A percentile compares a stretch with the other conserved stretches of the same genome.
These are phyloP conservation scores for Xylariaceae sp. DNA, from an alignment of 2,329 filamentous ascomycete species.

Conservation along the genomic window DNA sequence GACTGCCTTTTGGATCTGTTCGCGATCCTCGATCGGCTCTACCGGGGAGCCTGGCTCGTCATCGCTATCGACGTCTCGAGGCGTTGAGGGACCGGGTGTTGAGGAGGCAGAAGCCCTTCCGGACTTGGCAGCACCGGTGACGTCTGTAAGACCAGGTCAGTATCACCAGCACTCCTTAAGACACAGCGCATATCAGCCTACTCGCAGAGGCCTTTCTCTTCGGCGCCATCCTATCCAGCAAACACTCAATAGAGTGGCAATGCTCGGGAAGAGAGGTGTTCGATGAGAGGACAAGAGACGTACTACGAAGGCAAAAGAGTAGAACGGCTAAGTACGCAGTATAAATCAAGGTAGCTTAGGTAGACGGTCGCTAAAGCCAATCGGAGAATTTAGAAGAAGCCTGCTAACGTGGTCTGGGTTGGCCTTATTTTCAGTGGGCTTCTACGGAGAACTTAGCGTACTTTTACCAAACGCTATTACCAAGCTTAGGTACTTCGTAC, in stretches of 20 bases:
- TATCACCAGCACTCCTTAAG: conserved; percentile 23
- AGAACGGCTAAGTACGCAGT: too few species aligned
- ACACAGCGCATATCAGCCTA: conserved; percentile 40
- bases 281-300: too few species aligned
- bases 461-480: too few species aligned
- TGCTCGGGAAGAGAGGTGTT: conserved; percentile 15
- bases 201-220: conserved; percentile 71
- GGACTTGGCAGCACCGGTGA: conserved; percentile 57
- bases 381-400: too few species aligned
- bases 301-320: too few species aligned
- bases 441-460: too few species aligned
- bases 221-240: conserved; percentile 60
- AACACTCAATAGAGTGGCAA: not conserved
- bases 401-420: too few species aligned
- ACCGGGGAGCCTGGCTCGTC: conserved; percentile 50
- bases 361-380: too few species aligned
- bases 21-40: conserved; percentile 56
- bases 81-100: conserved; percentile 66
- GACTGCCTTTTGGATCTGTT: conserved; percentile 63
- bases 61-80: conserved; percentile 61
- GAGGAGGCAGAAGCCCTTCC: conserved; percentile 63
- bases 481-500: too few species aligned
- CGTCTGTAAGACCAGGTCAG: conserved; percentile 47
- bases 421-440: too few species aligned
- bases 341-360: too few species aligned